Base-by-base conservation (phyloP, 371 early-diverging fungal species). In the Mucor racemosus region DNA sequence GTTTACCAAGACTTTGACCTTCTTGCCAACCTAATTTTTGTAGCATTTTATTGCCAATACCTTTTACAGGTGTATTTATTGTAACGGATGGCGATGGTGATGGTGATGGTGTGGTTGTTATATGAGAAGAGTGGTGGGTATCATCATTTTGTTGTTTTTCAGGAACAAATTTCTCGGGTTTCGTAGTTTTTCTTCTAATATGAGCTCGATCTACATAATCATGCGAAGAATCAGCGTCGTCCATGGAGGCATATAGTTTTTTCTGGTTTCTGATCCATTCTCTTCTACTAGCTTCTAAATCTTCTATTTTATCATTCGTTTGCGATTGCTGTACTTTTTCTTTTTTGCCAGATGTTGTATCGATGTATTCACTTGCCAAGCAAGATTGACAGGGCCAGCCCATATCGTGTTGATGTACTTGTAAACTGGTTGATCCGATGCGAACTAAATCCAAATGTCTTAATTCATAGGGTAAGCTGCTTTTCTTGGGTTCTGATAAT, bases 21-120 rank as follows among this genome's bases (percentile, higher is more conserved):
- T 73, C 72, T 61, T 76, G 66, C 83, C 83, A 83, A 4, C 83
- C 83, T 70, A 83, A 65, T 38, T 76, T 78, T 21, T 66, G 72
- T 15, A 83, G 41, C 65, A 83, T 67, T 7, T 67, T 60, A 19
- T 71, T 69, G 0, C 83, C 83, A 13, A 76, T 66, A 21, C 78
- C 78, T 39, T 57, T 3, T 1, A 72, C 75, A 0, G 73, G 63
- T 34, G 72, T 71, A 42, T 67, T 39, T 1, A 44, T 17, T 17
- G 44, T 44, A 4, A 44, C 44, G 3, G 26, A 26, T 26, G 3
- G 26, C 3, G 26, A 26, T 26, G 26, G 26, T 26, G 26, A 26
- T 26, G 26, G 26, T 44, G 44, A 17, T 6, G 44, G 44, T 15
- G 44, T 44, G 7, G 44, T 17, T 44, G 44, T 44, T 44, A 17